These are phyloP conservation scores for Fraxinus xanthoxyloides DNA, from an alignment of 305 asterid species.

Conservation along the genomic window DNA sequence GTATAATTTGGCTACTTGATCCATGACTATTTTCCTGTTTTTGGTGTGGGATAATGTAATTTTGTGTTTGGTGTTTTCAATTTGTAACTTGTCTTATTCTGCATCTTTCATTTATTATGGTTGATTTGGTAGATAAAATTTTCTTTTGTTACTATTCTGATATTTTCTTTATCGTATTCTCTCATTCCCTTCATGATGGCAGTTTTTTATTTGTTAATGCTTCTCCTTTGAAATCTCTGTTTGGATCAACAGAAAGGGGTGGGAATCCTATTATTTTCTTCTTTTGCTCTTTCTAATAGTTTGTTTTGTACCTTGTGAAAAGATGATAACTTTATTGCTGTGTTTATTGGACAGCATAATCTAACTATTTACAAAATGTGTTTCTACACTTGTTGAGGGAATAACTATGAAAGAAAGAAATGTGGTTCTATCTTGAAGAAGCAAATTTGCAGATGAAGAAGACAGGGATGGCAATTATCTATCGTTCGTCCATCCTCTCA, in stretches of 20 bases:
- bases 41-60: not conserved
- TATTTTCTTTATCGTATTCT: not conserved
- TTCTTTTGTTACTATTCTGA: not conserved
- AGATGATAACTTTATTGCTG: not conserved
- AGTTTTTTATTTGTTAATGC: not conserved
- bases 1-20: not conserved
- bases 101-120: not conserved
- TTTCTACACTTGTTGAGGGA: not conserved
- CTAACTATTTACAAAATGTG: not conserved
- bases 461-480: conserved; percentile 19
- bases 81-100: not conserved
- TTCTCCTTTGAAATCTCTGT: not conserved
- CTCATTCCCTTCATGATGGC: not conserved
- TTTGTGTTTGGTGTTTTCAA: not conserved
- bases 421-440: not conserved
- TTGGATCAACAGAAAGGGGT: not conserved
- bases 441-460: not conserved
- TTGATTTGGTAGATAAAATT: not conserved
- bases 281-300: not conserved
- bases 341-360: not conserved
- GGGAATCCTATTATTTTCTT: not conserved
- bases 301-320: not conserved
- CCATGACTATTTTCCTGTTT: not conserved
- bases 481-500: conserved; percentile 17
- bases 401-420: not conserved